These are phyloP conservation scores for Rhizopogon vinicolor DNA, from an alignment of 768 basidiomycete genomes.

Conservation along the genomic window DNA sequence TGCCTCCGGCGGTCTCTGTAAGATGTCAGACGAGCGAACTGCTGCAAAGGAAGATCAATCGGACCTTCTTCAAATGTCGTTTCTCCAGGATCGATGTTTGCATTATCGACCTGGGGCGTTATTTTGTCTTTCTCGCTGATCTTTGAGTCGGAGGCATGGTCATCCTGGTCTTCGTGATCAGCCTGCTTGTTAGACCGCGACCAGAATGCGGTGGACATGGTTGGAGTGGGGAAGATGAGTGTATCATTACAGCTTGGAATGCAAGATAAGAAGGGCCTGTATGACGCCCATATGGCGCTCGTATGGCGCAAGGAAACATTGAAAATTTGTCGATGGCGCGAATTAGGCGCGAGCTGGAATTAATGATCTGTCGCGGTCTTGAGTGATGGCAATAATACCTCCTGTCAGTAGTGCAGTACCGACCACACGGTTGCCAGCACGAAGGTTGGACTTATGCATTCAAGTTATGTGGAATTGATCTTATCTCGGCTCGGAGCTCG, in stretches of 20 bases:
- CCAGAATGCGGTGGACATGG: slow-evolving; percentile 9
- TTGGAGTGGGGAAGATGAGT: neutral
- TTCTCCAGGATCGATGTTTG: slow-evolving; percentile 34
- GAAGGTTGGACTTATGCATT: too few species aligned
- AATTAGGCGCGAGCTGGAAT: too few species aligned
- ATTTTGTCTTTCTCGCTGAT: neutral
- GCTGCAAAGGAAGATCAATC: neutral
- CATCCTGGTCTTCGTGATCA: neutral
- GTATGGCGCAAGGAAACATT: neutral
- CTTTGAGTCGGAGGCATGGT: neutral
- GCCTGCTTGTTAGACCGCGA: slow-evolving; percentile 1
- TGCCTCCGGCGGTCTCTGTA: slow-evolving; percentile 47
- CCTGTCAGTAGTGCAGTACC: too few species aligned
- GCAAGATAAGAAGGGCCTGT: neutral
- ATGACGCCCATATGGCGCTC: too few species aligned
- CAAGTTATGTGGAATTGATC: too few species aligned
- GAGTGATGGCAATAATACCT: too few species aligned
- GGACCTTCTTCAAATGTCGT: slow-evolving; percentile 48
- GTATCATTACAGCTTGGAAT: too few species aligned
- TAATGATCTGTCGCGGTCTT: too few species aligned
- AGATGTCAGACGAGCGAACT: neutral
- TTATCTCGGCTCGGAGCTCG: too few species aligned
- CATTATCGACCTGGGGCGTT: neutral
- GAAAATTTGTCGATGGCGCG: too few species aligned
- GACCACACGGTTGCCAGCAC: too few species aligned